Conservation (phyloP, 169 alveolate genomes). For the Plasmodium berghei region DNA sequence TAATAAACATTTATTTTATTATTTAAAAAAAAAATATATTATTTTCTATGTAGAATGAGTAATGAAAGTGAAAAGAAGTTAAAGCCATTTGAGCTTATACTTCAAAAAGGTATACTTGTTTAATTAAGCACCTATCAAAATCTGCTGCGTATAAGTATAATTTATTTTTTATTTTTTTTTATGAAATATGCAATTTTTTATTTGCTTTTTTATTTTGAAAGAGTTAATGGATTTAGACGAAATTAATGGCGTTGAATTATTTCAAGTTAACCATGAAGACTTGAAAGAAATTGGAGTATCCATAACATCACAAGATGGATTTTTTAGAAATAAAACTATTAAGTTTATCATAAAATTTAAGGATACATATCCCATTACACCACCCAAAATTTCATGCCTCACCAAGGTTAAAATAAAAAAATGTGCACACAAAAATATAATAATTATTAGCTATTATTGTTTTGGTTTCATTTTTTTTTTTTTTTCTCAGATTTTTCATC, state of each 20-base stretch:
- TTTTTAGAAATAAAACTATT: constrained; percentile 38
- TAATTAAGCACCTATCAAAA: neutral
- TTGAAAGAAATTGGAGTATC: constrained; percentile 56
- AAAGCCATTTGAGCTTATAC: constrained; percentile 62
- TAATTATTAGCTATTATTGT: neutral
- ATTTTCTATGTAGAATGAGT: constrained; percentile 13
- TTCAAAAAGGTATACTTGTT: constrained; percentile 56
- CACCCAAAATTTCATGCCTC: constrained; percentile 61
- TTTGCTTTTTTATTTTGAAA: neutral
- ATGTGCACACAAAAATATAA: neutral
- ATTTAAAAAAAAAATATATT: neutral
- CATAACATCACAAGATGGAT: constrained; percentile 54
- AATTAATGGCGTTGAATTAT: constrained; percentile 42
- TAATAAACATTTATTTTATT: neutral
- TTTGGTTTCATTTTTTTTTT: neutral
- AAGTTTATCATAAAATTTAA: constrained; percentile 36
- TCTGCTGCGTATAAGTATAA: neutral
- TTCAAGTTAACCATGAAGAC: constrained; percentile 20
- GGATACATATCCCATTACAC: constrained; percentile 69
- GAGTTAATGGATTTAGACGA: constrained; percentile 68
- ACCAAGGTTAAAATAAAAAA: constrained; percentile 32
- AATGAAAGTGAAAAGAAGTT: constrained; percentile 25
- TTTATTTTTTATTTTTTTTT: constrained; percentile 3
- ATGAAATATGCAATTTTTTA: neutral
- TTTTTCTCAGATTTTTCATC: constrained; percentile 59